phyloP scores from a whole-genome alignment of 352 stramenopile genomes.

The Globisporangium polare region DNA sequence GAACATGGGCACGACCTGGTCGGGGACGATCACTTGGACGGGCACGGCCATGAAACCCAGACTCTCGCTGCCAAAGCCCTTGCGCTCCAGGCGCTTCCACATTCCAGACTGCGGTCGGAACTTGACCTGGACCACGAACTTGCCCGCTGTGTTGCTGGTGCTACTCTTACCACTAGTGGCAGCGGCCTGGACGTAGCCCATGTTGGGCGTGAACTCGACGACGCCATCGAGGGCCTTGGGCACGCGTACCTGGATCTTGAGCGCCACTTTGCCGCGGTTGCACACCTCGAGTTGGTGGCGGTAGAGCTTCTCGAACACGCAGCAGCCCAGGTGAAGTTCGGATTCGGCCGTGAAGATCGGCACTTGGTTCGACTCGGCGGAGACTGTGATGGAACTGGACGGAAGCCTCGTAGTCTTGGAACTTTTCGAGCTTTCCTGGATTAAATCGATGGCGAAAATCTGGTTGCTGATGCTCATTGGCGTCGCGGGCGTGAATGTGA shows the following conservation, averaged over 20 bases:
- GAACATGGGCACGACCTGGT: constrained; percentile 45
- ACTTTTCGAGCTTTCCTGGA: background rate
- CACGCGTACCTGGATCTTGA: constrained; percentile 76
- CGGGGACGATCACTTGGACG: constrained; percentile 52
- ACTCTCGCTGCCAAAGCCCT: constrained; percentile 34
- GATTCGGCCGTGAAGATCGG: constrained; percentile 34
- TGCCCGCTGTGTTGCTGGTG: constrained; percentile 13
- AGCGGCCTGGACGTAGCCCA: constrained; percentile 80
- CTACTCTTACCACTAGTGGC: background rate
- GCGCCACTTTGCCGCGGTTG: constrained; percentile 87
- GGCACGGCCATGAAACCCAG: constrained; percentile 41
- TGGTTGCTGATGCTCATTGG: constrained; percentile 33
- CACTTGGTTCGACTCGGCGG: constrained; percentile 31
- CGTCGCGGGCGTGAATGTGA: constrained; percentile 55
- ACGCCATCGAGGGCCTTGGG: constrained; percentile 54
- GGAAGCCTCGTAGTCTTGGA: background rate
- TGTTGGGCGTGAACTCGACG: constrained; percentile 80
- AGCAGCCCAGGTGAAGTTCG: constrained; percentile 79
- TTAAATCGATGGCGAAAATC: constrained; percentile 37
- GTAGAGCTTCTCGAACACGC: constrained; percentile 86
- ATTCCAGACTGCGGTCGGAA: constrained; percentile 53
- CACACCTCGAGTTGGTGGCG: constrained; percentile 68
- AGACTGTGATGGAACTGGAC: constrained; percentile 18
- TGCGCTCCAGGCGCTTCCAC: constrained; percentile 38
- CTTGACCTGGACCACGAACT: constrained; percentile 65